Percentiles rank a stretch among this genome's conserved stretches.
Evolutionary conservation across 768 basidiomycete genomes (phyloP).

Genomic region (Tulasnella sp.): DNA sequence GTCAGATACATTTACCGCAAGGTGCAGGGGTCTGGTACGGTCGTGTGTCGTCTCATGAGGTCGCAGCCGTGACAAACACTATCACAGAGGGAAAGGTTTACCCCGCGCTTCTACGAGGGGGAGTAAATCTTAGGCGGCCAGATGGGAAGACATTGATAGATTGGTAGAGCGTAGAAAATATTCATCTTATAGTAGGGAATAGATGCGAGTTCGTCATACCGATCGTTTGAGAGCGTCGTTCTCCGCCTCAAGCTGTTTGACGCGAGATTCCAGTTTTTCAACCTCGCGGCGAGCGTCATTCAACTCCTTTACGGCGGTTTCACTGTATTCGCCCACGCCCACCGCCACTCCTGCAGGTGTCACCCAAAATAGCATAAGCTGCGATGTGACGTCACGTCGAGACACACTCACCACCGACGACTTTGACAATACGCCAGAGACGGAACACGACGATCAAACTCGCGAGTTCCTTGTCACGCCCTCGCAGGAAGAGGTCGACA

Average conservation of each 20-base stretch:
- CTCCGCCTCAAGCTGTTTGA: slow-evolving; percentile 4
- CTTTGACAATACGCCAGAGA: slow-evolving; percentile 68
- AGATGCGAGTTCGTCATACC: neutral
- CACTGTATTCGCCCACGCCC: slow-evolving; percentile 58
- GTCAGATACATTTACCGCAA: slow-evolving; percentile 62
- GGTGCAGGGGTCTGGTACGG: slow-evolving; percentile 90
- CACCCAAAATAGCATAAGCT: slow-evolving; percentile 11
- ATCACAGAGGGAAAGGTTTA: slow-evolving; percentile 75
- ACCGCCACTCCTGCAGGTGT: slow-evolving; percentile 49
- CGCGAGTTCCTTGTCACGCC: slow-evolving; percentile 57
- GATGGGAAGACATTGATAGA: slow-evolving; percentile 22
- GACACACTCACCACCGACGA: slow-evolving; percentile 41
- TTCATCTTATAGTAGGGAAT: no score
- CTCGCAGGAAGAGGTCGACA: slow-evolving; percentile 55
- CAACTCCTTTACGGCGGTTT: slow-evolving; percentile 37
- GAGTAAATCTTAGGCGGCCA: slow-evolving; percentile 47
- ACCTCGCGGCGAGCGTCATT: slow-evolving; percentile 42
- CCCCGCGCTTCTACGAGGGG: slow-evolving; percentile 74
- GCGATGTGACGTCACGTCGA: neutral
- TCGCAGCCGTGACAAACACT: slow-evolving; percentile 77
- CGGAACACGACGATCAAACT: slow-evolving; percentile 59
- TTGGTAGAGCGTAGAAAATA: slow-evolving; percentile 25
- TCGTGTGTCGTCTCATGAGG: slow-evolving; percentile 80
- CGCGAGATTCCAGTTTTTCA: slow-evolving; percentile 30
- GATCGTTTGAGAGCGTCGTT: neutral